Evolutionary conservation across 169 alveolate genomes (phyloP).

Genomic region (Plasmodium inui): DNA sequence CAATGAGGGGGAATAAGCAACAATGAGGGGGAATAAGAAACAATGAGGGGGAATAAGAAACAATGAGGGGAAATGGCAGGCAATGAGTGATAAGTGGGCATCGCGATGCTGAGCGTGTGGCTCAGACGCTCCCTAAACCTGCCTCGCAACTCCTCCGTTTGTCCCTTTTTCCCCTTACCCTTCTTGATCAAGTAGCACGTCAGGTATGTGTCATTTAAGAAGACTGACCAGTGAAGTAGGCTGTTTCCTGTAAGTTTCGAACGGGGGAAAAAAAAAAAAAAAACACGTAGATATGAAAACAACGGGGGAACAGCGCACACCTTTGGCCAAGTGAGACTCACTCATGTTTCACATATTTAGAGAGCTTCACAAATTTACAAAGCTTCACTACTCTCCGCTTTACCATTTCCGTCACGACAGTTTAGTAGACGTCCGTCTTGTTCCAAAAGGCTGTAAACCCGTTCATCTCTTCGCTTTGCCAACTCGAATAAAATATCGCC

Average conservation of each 20-base stretch:
- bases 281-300: neutral
- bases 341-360: neutral
- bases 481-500: constrained; percentile 24
- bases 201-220: constrained; percentile 28
- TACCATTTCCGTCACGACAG: constrained; percentile 56
- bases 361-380: neutral
- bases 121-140: neutral
- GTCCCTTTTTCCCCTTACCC: constrained; percentile 17
- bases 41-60: neutral
- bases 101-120: neutral
- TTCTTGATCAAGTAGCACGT: constrained; percentile 47
- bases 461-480: constrained; percentile 18
- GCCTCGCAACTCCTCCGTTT: neutral
- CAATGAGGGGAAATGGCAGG: neutral
- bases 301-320: neutral
- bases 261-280: neutral
- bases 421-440: constrained; percentile 16
- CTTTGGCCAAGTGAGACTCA: neutral
- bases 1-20: neutral
- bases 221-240: constrained; percentile 70
- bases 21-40: too few relatives aligned
- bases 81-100: neutral
- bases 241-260: constrained; percentile 28
- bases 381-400: neutral
- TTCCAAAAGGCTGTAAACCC: constrained; percentile 29